phyloP scores from a whole-genome alignment of 345 rosid species.

The Ailanthus altissimus region DNA sequence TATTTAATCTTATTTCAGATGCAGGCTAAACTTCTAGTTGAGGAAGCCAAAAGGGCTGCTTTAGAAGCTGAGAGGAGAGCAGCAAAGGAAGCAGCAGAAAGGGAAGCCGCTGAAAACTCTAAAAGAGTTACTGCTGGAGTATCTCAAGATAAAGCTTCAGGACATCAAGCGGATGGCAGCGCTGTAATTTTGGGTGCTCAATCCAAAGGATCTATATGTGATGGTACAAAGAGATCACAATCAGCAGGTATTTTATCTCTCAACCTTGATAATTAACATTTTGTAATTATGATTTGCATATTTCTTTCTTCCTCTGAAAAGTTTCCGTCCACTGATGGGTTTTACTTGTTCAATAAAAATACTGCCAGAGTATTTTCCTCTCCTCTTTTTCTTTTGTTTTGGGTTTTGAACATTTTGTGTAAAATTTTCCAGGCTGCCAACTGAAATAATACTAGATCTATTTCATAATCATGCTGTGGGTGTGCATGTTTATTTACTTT shows the following conservation, averaged over 20 bases:
- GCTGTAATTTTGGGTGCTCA: conserved; percentile 37
- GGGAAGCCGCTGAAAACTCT: conserved; percentile 47
- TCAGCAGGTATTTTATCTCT: conserved; percentile 40
- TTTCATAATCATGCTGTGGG: not conserved
- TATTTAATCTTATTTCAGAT: conserved; percentile 10
- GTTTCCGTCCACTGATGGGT: not conserved
- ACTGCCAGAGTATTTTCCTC: not conserved
- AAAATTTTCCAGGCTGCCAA: not conserved
- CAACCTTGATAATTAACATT: not conserved
- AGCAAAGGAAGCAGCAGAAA: conserved; percentile 63
- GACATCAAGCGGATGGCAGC: conserved; percentile 19
- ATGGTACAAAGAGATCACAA: conserved; percentile 32
- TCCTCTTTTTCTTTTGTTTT: not conserved
- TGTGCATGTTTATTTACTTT: not conserved
- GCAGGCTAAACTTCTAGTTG: conserved; percentile 69
- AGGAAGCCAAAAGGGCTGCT: conserved; percentile 68
- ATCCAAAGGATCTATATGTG: conserved; percentile 27
- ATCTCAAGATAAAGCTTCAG: conserved; percentile 32
- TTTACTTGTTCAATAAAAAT: not conserved
- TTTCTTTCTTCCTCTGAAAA: not conserved
- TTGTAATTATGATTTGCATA: not conserved
- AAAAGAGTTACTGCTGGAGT: conserved; percentile 32
- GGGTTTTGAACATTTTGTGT: not conserved
- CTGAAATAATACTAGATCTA: not conserved
- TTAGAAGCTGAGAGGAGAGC: conserved; percentile 71